Conservation (phyloP, 140 eudicot species). For the Oenanthe javanica region DNA sequence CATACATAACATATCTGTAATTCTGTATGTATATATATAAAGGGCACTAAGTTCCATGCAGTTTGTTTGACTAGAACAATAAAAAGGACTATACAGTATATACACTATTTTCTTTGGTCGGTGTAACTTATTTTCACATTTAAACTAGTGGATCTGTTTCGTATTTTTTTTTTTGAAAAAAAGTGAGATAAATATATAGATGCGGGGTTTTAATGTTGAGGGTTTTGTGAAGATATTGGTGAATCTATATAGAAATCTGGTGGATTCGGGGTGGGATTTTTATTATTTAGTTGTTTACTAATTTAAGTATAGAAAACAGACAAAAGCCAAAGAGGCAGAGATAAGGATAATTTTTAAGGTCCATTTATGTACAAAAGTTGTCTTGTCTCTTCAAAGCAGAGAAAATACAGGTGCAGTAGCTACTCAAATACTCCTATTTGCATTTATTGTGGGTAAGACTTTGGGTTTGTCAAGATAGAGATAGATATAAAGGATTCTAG, state of each 20-base stretch:
- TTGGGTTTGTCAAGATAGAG: constrained; percentile 1
- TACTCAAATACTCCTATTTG: constrained; percentile 1
- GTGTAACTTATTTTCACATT: not conserved
- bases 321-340: not conserved
- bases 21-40: not conserved
- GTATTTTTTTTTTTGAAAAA: not conserved
- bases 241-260: constrained; percentile 1
- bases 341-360: constrained; percentile 5
- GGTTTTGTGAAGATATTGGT: not conserved
- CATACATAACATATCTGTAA: not conserved
- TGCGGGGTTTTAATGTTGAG: not conserved
- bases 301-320: not conserved
- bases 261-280: not conserved
- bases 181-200: not conserved
- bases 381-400: constrained; percentile 9
- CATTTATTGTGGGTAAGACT: constrained; percentile 5
- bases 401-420: not conserved
- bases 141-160: not conserved
- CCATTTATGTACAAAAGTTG: constrained; percentile 11
- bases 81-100: not conserved
- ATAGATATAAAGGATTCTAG: not conserved
- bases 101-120: not conserved
- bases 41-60: not conserved
- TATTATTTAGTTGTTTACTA: not conserved
- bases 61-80: constrained; percentile 6